Conservation (phyloP, 2,329 filamentous ascomycete genomes). For the Trichophyton verrucosum region DNA sequence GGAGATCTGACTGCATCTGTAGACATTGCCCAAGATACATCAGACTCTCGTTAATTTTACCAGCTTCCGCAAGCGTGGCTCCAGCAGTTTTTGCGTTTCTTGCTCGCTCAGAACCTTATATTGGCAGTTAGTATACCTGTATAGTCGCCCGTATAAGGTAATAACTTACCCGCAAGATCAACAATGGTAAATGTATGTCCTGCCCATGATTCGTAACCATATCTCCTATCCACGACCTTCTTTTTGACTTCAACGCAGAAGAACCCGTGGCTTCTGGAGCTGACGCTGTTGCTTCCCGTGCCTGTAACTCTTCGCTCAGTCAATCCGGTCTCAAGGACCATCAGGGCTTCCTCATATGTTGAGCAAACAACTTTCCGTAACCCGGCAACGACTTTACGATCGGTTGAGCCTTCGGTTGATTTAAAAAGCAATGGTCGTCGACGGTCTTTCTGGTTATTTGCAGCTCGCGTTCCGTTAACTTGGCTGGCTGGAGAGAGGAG, state of each 20-base stretch:
- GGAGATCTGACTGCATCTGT: conserved; percentile 79
- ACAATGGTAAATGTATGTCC: conserved; percentile 76
- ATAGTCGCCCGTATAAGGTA: not conserved
- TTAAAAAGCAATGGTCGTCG: conserved; percentile 86
- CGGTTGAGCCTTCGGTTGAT: conserved; percentile 71
- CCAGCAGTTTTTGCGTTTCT: conserved; percentile 89
- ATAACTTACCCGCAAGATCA: conserved; percentile 60
- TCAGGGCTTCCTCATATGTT: conserved; percentile 67
- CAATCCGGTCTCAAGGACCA: conserved; percentile 80
- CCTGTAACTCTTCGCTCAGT: conserved; percentile 78
- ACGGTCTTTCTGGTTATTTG: conserved; percentile 46
- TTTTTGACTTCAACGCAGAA: conserved; percentile 94
- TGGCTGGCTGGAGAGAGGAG: conserved; percentile 50
- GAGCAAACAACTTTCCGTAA: conserved; percentile 81
- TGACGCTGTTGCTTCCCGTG: conserved; percentile 85
- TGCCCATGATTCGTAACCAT: conserved; percentile 52
- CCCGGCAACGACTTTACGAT: conserved; percentile 89
- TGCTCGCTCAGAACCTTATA: conserved; percentile 65
- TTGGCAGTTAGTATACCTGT: conserved; percentile 14
- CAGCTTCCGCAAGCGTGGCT: conserved; percentile 82
- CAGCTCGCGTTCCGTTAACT: conserved; percentile 29
- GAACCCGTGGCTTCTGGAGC: conserved; percentile 87
- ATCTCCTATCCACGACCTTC: conserved; percentile 40
- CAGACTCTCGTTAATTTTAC: conserved; percentile 95
- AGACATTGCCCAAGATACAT: conserved; percentile 98